Conservation (phyloP, 495 filamentous ascomycete species). For the Cetradonia linearis region DNA sequence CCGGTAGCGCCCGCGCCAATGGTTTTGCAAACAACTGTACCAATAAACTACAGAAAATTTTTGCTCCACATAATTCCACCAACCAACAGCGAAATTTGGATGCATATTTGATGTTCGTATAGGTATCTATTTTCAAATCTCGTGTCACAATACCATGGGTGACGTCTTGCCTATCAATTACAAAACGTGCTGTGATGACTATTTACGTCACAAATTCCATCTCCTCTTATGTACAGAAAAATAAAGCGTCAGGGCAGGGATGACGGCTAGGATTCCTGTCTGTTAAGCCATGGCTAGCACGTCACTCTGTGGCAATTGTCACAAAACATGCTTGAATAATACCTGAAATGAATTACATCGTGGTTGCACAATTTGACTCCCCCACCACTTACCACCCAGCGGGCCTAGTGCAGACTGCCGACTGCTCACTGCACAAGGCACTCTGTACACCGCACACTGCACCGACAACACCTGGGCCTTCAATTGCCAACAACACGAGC, state of each 20-base stretch:
- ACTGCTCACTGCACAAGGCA: no score
- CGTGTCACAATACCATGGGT: not conserved
- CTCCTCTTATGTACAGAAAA: not conserved
- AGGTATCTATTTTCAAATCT: not conserved
- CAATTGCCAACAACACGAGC: not conserved
- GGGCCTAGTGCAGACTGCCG: no score
- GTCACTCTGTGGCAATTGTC: no score
- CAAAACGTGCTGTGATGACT: not conserved
- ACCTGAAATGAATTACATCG: no score
- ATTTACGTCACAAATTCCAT: slow-evolving; percentile 1
- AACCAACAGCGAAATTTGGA: not conserved
- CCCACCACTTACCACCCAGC: not conserved
- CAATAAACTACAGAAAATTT: no score
- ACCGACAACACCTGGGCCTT: not conserved
- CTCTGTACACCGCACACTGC: no score
- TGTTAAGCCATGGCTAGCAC: not conserved
- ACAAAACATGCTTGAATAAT: no score
- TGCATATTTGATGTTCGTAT: not conserved
- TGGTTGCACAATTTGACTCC: not conserved
- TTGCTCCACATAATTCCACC: not conserved
- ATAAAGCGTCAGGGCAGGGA: not conserved
- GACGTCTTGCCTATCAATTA: not conserved
- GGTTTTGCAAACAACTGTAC: no score
- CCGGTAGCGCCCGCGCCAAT: no score
- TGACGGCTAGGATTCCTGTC: slow-evolving; percentile 1